Evolutionary conservation across 352 stramenopile species (phyloP), one percentile per base, ranked within the genome.

Genomic region (Aphanomyces invadans): DNA sequence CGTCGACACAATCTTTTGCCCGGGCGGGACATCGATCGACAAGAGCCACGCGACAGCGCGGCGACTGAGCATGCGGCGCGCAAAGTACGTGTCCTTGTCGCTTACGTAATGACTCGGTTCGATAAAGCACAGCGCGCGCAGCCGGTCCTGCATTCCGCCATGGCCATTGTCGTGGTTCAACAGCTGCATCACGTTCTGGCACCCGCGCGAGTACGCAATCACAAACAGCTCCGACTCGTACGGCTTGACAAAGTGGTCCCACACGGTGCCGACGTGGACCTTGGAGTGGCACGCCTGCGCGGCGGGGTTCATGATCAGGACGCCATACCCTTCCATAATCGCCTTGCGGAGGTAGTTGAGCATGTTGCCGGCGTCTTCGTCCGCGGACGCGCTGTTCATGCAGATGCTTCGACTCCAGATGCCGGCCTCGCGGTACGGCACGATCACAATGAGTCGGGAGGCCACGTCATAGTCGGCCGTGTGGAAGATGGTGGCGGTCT

Each of bases 361-460:
- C 85, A 94, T 94, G 0, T 80, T 88, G 42, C 85, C 85, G 46
- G 73, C 87, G 38, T 84, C 78, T 54, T 86, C 79, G 52, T 69
- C 73, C 46, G 74, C 74, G 51, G 77, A 73, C 26, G 76, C 74
- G 52, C 88, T 77, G 62, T 85, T 77, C 77, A 92, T 88, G 72
- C 78, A 89, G 70, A 94, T 94, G 39, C 81, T 91, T 29, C 85
- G 74, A 46, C 77, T 88, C 85, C 85, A 94, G 54, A 94, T 88
- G n/a, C 85, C 83, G 39, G 85, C 83, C 59, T 94, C 83, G 42
- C 83, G 76, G 60, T 94, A 92, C 19, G 85, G 83, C 33, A 94
- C 81, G 62, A 94, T 94, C 7, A 94, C 81, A 3, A 94, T 74
- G 54, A 94, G 48, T 0, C 85, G 71, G 46, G 15, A 25, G 4